Base-by-base conservation (phyloP, 306 rosid genomes). In the Alnus rubra region DNA sequence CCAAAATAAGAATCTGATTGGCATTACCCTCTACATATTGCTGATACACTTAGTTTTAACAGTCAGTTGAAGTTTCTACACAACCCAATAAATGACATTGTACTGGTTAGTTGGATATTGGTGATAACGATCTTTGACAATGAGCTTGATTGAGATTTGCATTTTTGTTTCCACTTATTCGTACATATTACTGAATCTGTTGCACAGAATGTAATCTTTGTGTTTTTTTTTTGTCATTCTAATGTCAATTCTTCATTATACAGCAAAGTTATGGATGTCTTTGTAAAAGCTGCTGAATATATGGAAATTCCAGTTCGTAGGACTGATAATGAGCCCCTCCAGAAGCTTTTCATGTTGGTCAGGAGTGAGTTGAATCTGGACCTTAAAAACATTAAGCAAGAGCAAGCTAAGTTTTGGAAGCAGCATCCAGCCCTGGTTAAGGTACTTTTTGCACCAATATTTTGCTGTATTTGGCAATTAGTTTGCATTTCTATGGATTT, bases 211-310 rank as follows among this genome's bases (percentile, higher is more conserved):
- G 65, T 55, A 64, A 55, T 53, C 51, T 37, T 49, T 19, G 30
- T 35, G 45, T 16, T 52, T 31, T 11, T 52, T 73, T 31, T 28
- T 78, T 69, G 37, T 51, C 33, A 44, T 82, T 55, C 65, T 33
- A 75, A 73, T 72, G 42, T 72, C 69, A 47, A 71, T 54, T 16
- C 74, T 75, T 42, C 15, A 5, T 76, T 81, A 23, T 69, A 53
- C 92, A 96, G 99, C 94, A 96, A 96, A 89, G 98, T 96, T 55
- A 96, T 96, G 99, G 99, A 96, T 74, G 93, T 96, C 87, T 96
- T 96, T 89, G 86, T 87, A 84, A 96, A 90, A 87, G 97, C 98
- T 81, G 94, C 99, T 35, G 99, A 96, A 82, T 93, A 90, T 79
- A 92, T 82, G 86, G 98, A 96, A 87, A 89, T 96, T 86, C 99